Conservation (phyloP, 306 rosid species). For the Clitoria ternatea region DNA sequence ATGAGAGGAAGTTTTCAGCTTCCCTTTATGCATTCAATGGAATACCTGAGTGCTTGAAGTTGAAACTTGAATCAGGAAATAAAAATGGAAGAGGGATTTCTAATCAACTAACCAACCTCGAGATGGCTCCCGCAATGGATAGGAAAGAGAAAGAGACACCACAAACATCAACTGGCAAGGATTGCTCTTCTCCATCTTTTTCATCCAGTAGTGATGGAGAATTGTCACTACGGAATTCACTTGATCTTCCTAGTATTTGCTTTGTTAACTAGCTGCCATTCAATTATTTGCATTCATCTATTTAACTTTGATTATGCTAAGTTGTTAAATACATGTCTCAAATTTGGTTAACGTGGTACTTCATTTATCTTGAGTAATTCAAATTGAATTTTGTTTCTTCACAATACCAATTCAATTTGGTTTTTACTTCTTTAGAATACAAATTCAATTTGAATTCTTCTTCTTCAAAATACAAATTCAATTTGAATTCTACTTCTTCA, state of each 20-base stretch:
- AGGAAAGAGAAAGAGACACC: constrained; percentile 31
- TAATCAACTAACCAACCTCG: constrained; percentile 40
- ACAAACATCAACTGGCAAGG: constrained; percentile 25
- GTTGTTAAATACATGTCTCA: too few species aligned
- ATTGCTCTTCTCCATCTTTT: constrained; percentile 23
- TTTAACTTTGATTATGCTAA: background rate
- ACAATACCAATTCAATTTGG: too few species aligned
- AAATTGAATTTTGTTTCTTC: too few species aligned
- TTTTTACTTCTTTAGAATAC: too few species aligned
- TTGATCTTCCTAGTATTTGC: constrained; percentile 69
- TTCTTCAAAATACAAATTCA: too few species aligned
- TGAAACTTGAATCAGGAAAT: constrained; percentile 45
- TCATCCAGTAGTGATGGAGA: constrained; percentile 46
- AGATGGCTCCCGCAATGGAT: constrained; percentile 38
- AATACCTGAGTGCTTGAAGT: constrained; percentile 66
- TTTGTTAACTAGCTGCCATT: constrained; percentile 38
- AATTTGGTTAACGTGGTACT: too few species aligned
- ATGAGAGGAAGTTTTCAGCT: constrained; percentile 78
- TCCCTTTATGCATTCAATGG: constrained; percentile 82
- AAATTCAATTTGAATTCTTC: too few species aligned
- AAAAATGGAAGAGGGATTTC: constrained; percentile 42
- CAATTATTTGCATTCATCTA: background rate
- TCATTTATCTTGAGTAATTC: too few species aligned
- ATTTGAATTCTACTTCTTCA: too few species aligned
- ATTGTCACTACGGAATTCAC: constrained; percentile 61